Evolutionary conservation across 2,329 filamentous ascomycete genomes (phyloP).

Genomic region (Fulvia fulva): DNA sequence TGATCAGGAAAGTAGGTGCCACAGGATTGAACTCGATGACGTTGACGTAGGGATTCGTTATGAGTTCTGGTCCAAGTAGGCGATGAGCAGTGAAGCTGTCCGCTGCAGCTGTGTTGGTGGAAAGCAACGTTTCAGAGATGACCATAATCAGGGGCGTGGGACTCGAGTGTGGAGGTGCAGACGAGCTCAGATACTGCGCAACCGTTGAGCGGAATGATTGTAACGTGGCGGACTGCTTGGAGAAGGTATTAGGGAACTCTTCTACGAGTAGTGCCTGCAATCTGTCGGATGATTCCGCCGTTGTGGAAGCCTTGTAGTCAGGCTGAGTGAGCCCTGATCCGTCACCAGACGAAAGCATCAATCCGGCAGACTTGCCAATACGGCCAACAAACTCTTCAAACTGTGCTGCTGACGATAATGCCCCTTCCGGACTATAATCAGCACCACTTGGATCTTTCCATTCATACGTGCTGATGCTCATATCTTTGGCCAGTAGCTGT

Average conservation of each 20-base stretch:
- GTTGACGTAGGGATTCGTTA: slow-evolving; percentile 72
- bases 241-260: slow-evolving; percentile 50
- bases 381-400: slow-evolving; percentile 90
- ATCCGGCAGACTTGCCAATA: slow-evolving; percentile 72
- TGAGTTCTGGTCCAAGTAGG: slow-evolving; percentile 79
- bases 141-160: slow-evolving; percentile 72
- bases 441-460: slow-evolving; percentile 80
- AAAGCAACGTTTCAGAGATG: slow-evolving; percentile 84
- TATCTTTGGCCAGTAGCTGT: slow-evolving; percentile 68
- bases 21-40: slow-evolving; percentile 91
- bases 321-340: neutral
- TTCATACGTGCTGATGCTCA: slow-evolving; percentile 75
- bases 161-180: slow-evolving; percentile 7
- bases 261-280: slow-evolving; percentile 46
- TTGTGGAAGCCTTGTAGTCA: neutral
- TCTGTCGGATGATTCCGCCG: slow-evolving; percentile 12
- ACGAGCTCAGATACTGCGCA: slow-evolving; percentile 66
- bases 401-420: slow-evolving; percentile 68
- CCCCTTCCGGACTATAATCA: slow-evolving; percentile 57
- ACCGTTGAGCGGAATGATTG: slow-evolving; percentile 66
- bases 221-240: slow-evolving; percentile 41
- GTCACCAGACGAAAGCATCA: slow-evolving; percentile 46
- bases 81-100: slow-evolving; percentile 93
- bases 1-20: slow-evolving; percentile 77
- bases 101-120: slow-evolving; percentile 75